Base-by-base conservation (phyloP, 2,329 filamentous ascomycete genomes). In the Stagonosporopsis vannaccii region DNA sequence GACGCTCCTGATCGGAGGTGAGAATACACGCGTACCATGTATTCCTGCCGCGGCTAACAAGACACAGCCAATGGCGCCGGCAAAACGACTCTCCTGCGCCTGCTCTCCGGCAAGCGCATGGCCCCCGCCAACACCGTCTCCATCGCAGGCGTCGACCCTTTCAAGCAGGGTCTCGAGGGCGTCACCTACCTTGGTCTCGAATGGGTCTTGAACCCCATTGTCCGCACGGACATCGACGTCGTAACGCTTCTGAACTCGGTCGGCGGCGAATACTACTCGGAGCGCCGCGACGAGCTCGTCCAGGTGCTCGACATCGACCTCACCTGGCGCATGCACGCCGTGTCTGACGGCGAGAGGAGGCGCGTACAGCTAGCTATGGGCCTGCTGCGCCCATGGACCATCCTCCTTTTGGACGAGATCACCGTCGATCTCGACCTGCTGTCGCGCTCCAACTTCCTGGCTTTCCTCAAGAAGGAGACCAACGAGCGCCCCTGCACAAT, bases 331-430 rank as follows among this genome's bases (percentile, higher is more conserved):
- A 95, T 99, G 90, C 93, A 97, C 75, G 91, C 93, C 42, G 94
- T 99, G 6, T 92, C 87, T 1, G 95, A 99, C 71, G 95, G 95
- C 47, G 95, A 99, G 81, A 81, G 95, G 15, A 84, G 95, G 15
- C 84, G 95, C 17, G 95, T 99, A 6, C 95, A 99, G 80, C 83
- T 99, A 7, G 93, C 93, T 59, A 99, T 99, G 95, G 95, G 95
- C 0, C 81, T 99, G 8, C 78, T 99, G 40, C 84, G 94, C 3
- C 95, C 95, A 0, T 99, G 95, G 95, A 88, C 87, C 11, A 89
- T 99, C 3, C 81, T 99, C 25, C 82, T 99, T 49, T 84, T 99
- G 36, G 95, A 99, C 73, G 94, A 98, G 76, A 97, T 98, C 75
- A 99, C 95, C 0, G 95, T 99, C 8, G 95, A 99, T 75, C 81